Base-by-base conservation (phyloP, 805 yeast genomes). In the Zygotorulaspora danielsina region DNA sequence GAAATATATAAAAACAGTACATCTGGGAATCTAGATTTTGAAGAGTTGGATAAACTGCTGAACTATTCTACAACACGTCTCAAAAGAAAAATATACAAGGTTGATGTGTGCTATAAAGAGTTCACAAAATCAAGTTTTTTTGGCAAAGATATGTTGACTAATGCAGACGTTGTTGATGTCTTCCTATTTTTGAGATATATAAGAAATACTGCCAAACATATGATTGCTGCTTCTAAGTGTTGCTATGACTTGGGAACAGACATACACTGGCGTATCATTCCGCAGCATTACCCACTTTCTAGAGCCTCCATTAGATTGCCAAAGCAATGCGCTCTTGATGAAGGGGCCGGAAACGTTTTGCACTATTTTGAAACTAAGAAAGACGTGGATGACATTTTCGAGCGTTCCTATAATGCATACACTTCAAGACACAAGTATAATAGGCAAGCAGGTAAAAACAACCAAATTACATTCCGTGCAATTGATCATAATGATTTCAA, bases 381-480 rank as follows among this genome's bases (percentile, higher is more conserved):
- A 11, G 75, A 70, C 34, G 75, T 73, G 5, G 71, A 68, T 39
- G 72, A 69, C 36, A 66, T 72, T 1, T 71, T 73, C 46, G 70
- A 66, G 33, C 59, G 66, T 39, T 61, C 71, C 3, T 68, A 70
- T 49, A 69, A 69, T 41, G 47, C 67, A 16, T 70, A 70, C 45
- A 70, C 75, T 0, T 71, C 76, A 1, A 61, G 65, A 37, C 63
- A 59, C 34, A 51, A 54, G 19, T 42, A 59, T 38, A 38, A 45
- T 3, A 43, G 39, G 11, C 31, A 27, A 9, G 22, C 27, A 26
- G 27, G 34, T 22, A 37, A 30, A 24, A 48, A 22, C 18, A 16
- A 22, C n/a, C 25, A 36, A n/a, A 19, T 40, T 25, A 37, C 56
- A 0, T 48, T 63, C 1, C 54, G 72, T 28, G 74, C 73, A 0